phyloP scores from a whole-genome alignment of 768 basidiomycete genomes.

The Lactarius trivialis region DNA sequence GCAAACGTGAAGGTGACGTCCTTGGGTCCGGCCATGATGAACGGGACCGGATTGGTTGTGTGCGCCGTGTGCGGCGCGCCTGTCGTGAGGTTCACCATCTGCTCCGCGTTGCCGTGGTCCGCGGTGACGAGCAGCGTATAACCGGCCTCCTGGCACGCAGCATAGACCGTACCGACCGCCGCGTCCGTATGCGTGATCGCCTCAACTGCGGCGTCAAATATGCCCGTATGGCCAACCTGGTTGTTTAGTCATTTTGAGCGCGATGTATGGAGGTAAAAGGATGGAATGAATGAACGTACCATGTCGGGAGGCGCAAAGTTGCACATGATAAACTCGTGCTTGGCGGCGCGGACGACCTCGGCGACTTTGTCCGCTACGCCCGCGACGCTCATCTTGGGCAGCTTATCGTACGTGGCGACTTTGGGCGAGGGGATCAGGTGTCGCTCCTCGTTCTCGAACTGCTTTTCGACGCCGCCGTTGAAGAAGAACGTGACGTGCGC shows the following conservation, averaged over 20 bases:
- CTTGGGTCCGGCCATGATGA: constrained; percentile 65
- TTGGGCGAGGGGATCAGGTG: constrained; percentile 89
- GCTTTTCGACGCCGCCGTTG: constrained; percentile 93
- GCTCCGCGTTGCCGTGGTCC: constrained; percentile 94
- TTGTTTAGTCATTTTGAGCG: no score
- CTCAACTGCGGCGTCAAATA: constrained; percentile 84
- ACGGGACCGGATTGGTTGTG: constrained; percentile 84
- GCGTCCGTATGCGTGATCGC: constrained; percentile 85
- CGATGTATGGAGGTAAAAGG: no score
- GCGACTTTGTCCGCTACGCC: constrained; percentile 90
- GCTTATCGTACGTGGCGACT: constrained; percentile 89
- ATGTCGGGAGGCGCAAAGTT: constrained; percentile 98
- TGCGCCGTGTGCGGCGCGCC: constrained; percentile 90
- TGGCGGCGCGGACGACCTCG: constrained; percentile 60
- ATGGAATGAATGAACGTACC: no score
- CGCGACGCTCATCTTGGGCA: constrained; percentile 86
- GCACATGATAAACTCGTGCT: constrained; percentile 92
- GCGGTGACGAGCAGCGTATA: constrained; percentile 86
- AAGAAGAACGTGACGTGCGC: constrained; percentile 98
- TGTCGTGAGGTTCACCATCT: constrained; percentile 81
- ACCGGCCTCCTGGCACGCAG: constrained; percentile 78
- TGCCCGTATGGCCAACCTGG: constrained; percentile 87
- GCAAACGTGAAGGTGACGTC: constrained; percentile 46
- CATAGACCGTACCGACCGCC: constrained; percentile 82
- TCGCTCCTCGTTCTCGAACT: constrained; percentile 76